Percentiles rank a stretch among this genome's conserved stretches.
These are phyloP conservation scores for Mortierella sp. DNA, from an alignment of 371 early-diverging fungal species.

Conservation along the genomic window DNA sequence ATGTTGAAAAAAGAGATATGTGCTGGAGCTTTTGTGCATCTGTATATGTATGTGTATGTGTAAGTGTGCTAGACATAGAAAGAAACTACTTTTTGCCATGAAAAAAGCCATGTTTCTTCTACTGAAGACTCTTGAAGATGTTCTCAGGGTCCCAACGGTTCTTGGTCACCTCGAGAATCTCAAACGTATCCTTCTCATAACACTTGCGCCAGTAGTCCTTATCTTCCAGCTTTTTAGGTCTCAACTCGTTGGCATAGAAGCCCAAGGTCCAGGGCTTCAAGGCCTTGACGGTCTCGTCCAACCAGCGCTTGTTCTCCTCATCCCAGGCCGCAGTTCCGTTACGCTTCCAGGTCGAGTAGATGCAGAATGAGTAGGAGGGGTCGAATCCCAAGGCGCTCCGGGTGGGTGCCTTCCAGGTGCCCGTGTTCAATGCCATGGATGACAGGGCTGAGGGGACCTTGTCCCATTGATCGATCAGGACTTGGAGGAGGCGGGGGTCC, in stretches of 20 bases:
- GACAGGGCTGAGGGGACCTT: conserved; percentile 54
- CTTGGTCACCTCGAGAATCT: conserved; percentile 35
- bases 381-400: conserved; percentile 47
- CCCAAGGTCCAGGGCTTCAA: conserved; percentile 57
- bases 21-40: too few species aligned
- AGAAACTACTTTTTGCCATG: too few species aligned
- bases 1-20: too few species aligned
- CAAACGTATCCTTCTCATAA: conserved; percentile 46
- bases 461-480: conserved; percentile 52
- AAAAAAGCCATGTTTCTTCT: not conserved
- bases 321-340: conserved; percentile 46
- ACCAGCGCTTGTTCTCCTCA: conserved; percentile 44
- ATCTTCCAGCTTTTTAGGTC: conserved; percentile 45
- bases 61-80: too few species aligned
- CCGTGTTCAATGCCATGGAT: conserved; percentile 57
- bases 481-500: conserved; percentile 39
- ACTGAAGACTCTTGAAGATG: conserved; percentile 51
- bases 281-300: conserved; percentile 50
- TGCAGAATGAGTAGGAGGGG: conserved; percentile 53
- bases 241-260: conserved; percentile 54
- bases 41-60: not conserved
- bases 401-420: conserved; percentile 54
- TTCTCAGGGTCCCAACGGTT: conserved; percentile 50
- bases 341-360: conserved; percentile 58
- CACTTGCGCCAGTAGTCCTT: conserved; percentile 55